Percentiles rank a stretch among this genome's conserved stretches.
phyloP scores from a whole-genome alignment of 2,329 filamentous ascomycete genomes.

The Penicillium capsulatum region DNA sequence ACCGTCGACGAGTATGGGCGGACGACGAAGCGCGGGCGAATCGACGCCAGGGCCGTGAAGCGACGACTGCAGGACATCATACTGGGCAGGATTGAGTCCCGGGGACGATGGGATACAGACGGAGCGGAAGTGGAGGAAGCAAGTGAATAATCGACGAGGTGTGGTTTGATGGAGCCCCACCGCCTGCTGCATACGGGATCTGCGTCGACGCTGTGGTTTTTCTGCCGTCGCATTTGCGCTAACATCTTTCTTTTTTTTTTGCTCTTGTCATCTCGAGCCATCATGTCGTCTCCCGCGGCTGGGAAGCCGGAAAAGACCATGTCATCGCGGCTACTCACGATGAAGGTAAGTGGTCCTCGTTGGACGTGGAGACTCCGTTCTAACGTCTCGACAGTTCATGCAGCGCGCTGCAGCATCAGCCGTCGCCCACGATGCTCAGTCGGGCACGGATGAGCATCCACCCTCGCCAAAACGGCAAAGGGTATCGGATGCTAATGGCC shows the following conservation, averaged over 20 bases:
- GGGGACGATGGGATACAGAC: slow-evolving; percentile 16
- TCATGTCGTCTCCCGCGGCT: slow-evolving; percentile 40
- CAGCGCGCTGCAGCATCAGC: slow-evolving; percentile 71
- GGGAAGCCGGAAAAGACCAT: slow-evolving; percentile 63
- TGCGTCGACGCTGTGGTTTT: slow-evolving; percentile 8
- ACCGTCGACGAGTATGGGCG: slow-evolving; percentile 45
- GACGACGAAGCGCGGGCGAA: slow-evolving; percentile 29
- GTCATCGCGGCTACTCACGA: slow-evolving; percentile 83
- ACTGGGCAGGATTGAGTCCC: slow-evolving; percentile 27
- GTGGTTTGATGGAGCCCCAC: slow-evolving; percentile 29
- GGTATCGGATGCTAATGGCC: slow-evolving; percentile 24
- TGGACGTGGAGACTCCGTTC: slow-evolving; percentile 8
- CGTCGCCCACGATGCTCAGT: slow-evolving; percentile 38
- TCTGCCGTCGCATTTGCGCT: slow-evolving; percentile 19
- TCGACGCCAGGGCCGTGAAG: slow-evolving; percentile 46
- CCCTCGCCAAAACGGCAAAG: slow-evolving; percentile 38
- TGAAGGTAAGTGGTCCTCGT: slow-evolving; percentile 60
- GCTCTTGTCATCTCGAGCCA: slow-evolving; percentile 5
- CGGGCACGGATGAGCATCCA: slow-evolving; percentile 46
- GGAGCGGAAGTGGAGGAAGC: slow-evolving; percentile 14
- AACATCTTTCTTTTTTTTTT: neutral
- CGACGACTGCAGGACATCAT: slow-evolving; percentile 46
- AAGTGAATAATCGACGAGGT: slow-evolving; percentile 27
- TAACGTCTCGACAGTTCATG: slow-evolving; percentile 64
- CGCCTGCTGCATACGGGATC: slow-evolving; percentile 12